Conservation (phyloP, 2,329 filamentous ascomycete genomes). For the Pyrenophora tritici-repentis region DNA sequence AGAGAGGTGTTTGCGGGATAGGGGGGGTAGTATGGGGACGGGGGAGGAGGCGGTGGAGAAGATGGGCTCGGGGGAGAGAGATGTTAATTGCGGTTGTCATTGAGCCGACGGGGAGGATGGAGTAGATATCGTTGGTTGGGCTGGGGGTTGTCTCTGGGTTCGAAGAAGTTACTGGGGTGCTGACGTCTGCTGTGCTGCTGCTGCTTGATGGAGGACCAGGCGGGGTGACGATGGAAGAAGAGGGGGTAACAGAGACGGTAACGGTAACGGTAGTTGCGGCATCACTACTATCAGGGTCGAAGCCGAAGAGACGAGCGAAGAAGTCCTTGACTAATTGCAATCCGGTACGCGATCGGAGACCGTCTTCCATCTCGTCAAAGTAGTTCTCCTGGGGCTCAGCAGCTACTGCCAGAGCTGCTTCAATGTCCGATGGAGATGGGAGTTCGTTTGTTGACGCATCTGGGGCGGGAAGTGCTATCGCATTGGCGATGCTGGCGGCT, state of each 20-base stretch:
- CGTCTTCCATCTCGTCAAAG: too few species aligned
- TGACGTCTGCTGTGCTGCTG: too few species aligned
- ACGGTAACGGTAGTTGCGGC: too few species aligned
- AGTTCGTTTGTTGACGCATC: background rate
- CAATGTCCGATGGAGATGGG: background rate
- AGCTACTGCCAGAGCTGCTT: background rate
- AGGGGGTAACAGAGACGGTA: too few species aligned
- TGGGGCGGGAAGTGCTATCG: conserved; percentile 5
- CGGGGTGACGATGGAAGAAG: too few species aligned
- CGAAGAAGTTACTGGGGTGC: too few species aligned
- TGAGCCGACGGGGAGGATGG: conserved; percentile 18
- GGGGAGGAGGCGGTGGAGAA: background rate
- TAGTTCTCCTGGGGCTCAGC: background rate
- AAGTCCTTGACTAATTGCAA: too few species aligned
- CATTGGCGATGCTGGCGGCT: conserved; percentile 11
- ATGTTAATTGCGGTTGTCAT: conserved; percentile 19
- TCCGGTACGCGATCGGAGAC: too few species aligned
- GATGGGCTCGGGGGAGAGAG: conserved; percentile 2
- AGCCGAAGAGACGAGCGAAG: too few species aligned
- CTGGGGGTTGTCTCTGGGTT: background rate
- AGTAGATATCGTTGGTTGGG: conserved; percentile 7
- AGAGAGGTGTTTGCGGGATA: background rate
- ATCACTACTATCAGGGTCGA: too few species aligned
- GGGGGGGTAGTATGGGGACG: background rate
- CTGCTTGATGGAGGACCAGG: too few species aligned